Base-by-base conservation (phyloP, 106 monocot species). In the Dendrobium nobile region DNA sequence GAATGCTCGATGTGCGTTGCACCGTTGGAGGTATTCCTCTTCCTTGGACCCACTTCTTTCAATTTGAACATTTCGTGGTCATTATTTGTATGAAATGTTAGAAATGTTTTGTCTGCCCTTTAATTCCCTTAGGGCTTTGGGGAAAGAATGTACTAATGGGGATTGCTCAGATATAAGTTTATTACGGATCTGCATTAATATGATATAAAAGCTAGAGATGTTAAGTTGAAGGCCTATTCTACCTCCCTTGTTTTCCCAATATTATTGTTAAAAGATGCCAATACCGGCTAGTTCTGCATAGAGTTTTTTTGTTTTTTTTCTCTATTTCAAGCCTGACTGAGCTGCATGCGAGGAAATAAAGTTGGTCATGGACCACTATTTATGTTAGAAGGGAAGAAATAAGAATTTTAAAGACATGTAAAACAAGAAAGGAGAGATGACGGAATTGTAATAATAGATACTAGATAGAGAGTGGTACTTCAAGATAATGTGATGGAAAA, bases 1-100 rank as follows among this genome's bases (percentile, higher is more conserved):
- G 33, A 37, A 17, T 77, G 47, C 54, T 41, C 47, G 54, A 47
- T 20, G 27, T 75, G 74, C 79, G 79, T 42, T 84, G 82, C 85
- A 37, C 79, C 55, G 61, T 82, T 51, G 85, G 85, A 82, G 85
- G 85, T 85, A 37, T 73, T 31, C 75, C 10, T 15, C 43, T 73
- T 11, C 64, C 18, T 15, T 31, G 74, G 17, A 13, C 44, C 3
- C 0, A 20, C 19, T 42, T 41, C 20, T 74, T 43, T 74, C 40
- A 74, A 74, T 43, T 43, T 17, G 24, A 68, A 77, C 26, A 27
- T 27, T 48, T 54, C 15, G 47, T 4, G 3, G 9, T 51, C 4
- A 5, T 51, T 1, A 70, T 45, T 19, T 28, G 5, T 10, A 2
- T 22, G 28, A 22, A 42, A 5, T 7, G 67, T 24, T 8, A 22